These are phyloP conservation scores for Lithospermum erythrorhizon DNA, from an alignment of 257 asterid genomes.

Conservation along the genomic window DNA sequence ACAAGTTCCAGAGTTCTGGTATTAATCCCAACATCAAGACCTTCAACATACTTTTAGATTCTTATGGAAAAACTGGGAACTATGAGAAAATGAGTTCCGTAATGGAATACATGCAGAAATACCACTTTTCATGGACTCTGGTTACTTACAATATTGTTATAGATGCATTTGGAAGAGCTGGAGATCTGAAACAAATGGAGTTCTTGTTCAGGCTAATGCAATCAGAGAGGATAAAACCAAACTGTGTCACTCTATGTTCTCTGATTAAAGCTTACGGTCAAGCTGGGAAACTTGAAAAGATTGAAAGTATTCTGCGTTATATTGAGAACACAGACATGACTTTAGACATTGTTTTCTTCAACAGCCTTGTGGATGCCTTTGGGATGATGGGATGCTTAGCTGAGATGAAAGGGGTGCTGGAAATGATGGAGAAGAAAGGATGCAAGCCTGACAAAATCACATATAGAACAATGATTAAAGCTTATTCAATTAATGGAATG, in stretches of 20 bases:
- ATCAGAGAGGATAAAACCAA: conserved; percentile 69
- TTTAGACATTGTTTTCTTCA: conserved; percentile 69
- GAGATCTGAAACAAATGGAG: conserved; percentile 74
- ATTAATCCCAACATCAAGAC: conserved; percentile 81
- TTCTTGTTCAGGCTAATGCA: conserved; percentile 82
- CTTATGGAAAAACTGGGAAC: conserved; percentile 72
- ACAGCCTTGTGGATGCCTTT: conserved; percentile 77
- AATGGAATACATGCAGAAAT: conserved; percentile 87
- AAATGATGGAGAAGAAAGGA: conserved; percentile 62
- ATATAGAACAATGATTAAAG: conserved; percentile 70
- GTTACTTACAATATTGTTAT: conserved; percentile 82
- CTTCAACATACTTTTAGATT: conserved; percentile 77
- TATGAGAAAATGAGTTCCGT: conserved; percentile 83
- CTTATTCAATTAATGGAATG: conserved; percentile 52
- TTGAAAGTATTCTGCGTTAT: conserved; percentile 43
- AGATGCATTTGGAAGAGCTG: conserved; percentile 85
- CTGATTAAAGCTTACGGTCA: conserved; percentile 72
- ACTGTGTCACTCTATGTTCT: conserved; percentile 75
- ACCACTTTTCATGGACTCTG: conserved; percentile 74
- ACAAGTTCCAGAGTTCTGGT: conserved; percentile 73
- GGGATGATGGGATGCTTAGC: conserved; percentile 83
- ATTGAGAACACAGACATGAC: conserved; percentile 61
- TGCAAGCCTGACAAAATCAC: conserved; percentile 74
- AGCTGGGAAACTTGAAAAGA: conserved; percentile 51
- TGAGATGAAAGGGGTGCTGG: conserved; percentile 71